Conservation (phyloP, 306 rosid genomes). For the Sindora glabra region DNA sequence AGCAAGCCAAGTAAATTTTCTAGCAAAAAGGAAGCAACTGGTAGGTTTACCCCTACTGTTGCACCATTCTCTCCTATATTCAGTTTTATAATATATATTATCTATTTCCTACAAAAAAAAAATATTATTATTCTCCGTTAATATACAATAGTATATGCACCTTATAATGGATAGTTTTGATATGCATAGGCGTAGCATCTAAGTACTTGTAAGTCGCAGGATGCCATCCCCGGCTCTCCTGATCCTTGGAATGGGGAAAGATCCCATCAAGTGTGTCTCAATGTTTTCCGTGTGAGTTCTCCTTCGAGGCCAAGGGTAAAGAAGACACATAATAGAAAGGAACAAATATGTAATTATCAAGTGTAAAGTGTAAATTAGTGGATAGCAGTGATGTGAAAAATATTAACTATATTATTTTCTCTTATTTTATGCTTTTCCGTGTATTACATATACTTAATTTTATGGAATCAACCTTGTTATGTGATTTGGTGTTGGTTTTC, state of each 20-base stretch:
- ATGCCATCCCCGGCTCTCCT: constrained; percentile 92
- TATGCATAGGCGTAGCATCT: constrained; percentile 78
- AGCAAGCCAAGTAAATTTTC: constrained; percentile 91
- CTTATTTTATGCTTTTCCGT: too few relatives aligned
- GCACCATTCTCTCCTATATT: constrained; percentile 96
- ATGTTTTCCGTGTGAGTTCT: constrained; percentile 75
- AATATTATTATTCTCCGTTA: too few relatives aligned
- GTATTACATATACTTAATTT: too few relatives aligned
- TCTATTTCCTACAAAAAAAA: constrained; percentile 74
- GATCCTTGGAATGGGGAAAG: constrained; percentile 59
- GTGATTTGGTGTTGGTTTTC: too few relatives aligned
- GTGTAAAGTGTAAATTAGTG: too few relatives aligned
- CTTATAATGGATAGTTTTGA: constrained; percentile 70
- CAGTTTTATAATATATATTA: constrained; percentile 87
- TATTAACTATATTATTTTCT: too few relatives aligned
- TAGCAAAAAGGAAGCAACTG: constrained; percentile 81
- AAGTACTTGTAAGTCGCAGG: constrained; percentile 87
- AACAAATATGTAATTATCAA: too few relatives aligned
- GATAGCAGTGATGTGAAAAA: too few relatives aligned
- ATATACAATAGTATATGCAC: too few relatives aligned
- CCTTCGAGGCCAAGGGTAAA: constrained; percentile 77
- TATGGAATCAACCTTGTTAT: too few relatives aligned
- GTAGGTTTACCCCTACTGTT: constrained; percentile 82
- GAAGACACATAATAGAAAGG: too few relatives aligned
- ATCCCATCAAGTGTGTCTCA: constrained; percentile 89